A percentile compares a stretch with the other conserved stretches of the same genome.
These are phyloP conservation scores for Dictyostelium brefeldianum DNA, from an alignment of 78 protist genomes.

Conservation along the genomic window DNA sequence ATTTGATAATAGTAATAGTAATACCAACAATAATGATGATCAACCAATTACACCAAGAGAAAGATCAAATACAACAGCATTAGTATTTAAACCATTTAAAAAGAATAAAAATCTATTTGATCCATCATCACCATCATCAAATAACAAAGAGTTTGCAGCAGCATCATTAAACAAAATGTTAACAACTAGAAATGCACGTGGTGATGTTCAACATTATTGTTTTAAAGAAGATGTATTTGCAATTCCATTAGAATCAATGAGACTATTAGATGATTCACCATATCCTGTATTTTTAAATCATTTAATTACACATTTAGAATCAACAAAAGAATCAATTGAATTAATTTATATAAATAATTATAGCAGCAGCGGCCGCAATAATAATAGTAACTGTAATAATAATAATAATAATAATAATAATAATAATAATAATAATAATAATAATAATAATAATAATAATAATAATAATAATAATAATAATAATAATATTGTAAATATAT, in stretches of 20 bases:
- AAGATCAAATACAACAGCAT: constrained; percentile 34
- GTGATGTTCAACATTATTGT: constrained; percentile 28
- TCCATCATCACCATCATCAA: not conserved
- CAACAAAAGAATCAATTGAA: constrained; percentile 27
- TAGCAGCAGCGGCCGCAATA: constrained; percentile 6
- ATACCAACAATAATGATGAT: not conserved
- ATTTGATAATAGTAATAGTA: not conserved
- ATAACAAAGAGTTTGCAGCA: constrained; percentile 24
- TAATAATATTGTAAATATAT: not conserved
- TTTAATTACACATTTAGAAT: constrained; percentile 29
- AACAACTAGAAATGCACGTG: constrained; percentile 6
- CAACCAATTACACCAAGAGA: constrained; percentile 39
- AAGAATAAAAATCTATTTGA: not conserved
- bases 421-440: not conserved
- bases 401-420: not conserved
- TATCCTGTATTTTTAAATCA: constrained; percentile 33
- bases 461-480: not conserved
- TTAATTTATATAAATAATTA: not conserved
- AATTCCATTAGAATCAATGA: constrained; percentile 32
- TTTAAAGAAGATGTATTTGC: constrained; percentile 61
- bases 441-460: not conserved
- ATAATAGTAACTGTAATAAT: not conserved
- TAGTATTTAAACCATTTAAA: constrained; percentile 8
- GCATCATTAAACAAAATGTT: constrained; percentile 37
- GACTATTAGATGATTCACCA: constrained; percentile 31